Evolutionary conservation across 768 basidiomycete species (phyloP), one percentile per base, ranked within the genome.

Genomic region (Mycena kentingensis): DNA sequence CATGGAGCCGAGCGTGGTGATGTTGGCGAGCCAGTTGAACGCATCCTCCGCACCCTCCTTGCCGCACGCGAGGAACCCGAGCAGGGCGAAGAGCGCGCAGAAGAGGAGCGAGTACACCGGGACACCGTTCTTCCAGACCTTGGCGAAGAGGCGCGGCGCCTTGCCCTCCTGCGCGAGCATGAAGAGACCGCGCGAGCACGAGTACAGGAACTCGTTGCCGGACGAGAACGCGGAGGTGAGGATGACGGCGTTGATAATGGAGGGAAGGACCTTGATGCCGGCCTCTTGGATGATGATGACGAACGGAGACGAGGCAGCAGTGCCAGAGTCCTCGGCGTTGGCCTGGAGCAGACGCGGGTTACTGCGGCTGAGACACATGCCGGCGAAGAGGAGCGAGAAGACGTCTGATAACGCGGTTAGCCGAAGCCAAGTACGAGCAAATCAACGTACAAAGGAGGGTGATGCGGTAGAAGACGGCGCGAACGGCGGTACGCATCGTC

Each of bases 141-240:
- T 62, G 25, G 67, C 53, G 51, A 84, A 79, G 57, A 83, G 66
- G 48, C 63, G 67, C 11, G 83, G 83, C 0, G 81, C 81, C 53
- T 82, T 75, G 2, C 73, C 73, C 44, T 75, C 70, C 36, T 79
- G 67, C 2, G 83, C 80, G 42, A 84, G 73, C 63, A 77, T 79
- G 67, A 81, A 82, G 11, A 83, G 69, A 28, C 70, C 67, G 27
- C 74, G 67, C 27, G 78, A 78, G 21, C 72, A 67, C 43, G 80
- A 77, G 71, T 78, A 82, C 28, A 83, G 60, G 66, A 79, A 79
- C 47, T 75, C 76, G 46, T 73, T 73, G 29, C 77, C 79, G n/a
- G 81, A 75, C 7, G 81, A 83, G 73, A 78, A 82, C 7, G 81
- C 80, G 6, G 79, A 79, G 24, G 79, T 74, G 36, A 83, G 66